These are phyloP conservation scores for Voacanga thouarsii DNA, from an alignment of 257 asterid genomes.

Conservation along the genomic window DNA sequence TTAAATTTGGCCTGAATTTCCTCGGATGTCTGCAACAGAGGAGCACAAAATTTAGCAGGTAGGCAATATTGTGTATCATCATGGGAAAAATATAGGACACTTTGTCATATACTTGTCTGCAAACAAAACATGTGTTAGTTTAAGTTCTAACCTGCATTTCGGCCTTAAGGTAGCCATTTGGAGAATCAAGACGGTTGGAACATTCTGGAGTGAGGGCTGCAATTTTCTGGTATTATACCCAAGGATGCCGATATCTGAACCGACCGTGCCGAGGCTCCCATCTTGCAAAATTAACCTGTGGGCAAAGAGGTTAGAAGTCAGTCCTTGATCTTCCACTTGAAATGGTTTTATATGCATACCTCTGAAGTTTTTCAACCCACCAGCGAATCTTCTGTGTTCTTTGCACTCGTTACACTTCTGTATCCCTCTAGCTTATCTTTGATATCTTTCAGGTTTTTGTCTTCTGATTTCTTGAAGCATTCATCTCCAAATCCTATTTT, in stretches of 20 bases:
- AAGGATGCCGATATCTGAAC: slow-evolving; percentile 60
- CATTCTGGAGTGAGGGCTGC: slow-evolving; percentile 51
- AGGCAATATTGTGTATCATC: neutral
- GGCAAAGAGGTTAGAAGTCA: neutral
- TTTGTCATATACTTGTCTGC: neutral
- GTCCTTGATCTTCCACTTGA: neutral
- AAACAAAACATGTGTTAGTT: neutral
- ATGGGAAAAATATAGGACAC: neutral
- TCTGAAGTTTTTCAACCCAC: slow-evolving; percentile 27
- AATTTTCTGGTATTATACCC: slow-evolving; percentile 56
- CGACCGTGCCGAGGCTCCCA: slow-evolving; percentile 81
- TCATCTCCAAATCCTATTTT: slow-evolving; percentile 51
- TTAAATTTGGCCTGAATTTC: slow-evolving; percentile 31
- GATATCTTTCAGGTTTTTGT: slow-evolving; percentile 21
- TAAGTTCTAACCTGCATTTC: slow-evolving; percentile 34
- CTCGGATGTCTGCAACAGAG: slow-evolving; percentile 30
- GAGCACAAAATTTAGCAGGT: neutral
- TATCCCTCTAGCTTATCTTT: slow-evolving; percentile 29
- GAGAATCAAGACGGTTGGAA: slow-evolving; percentile 51
- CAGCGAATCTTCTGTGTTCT: slow-evolving; percentile 48
- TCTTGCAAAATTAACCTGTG: slow-evolving; percentile 60
- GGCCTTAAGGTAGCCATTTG: slow-evolving; percentile 40
- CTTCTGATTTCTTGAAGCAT: slow-evolving; percentile 33
- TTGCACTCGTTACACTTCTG: slow-evolving; percentile 49
- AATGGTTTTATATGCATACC: neutral